Percentiles rank a stretch among this genome's conserved stretches.
Evolutionary conservation across 2,329 filamentous ascomycete genomes (phyloP).

Genomic region (Neonectria coccinea): DNA sequence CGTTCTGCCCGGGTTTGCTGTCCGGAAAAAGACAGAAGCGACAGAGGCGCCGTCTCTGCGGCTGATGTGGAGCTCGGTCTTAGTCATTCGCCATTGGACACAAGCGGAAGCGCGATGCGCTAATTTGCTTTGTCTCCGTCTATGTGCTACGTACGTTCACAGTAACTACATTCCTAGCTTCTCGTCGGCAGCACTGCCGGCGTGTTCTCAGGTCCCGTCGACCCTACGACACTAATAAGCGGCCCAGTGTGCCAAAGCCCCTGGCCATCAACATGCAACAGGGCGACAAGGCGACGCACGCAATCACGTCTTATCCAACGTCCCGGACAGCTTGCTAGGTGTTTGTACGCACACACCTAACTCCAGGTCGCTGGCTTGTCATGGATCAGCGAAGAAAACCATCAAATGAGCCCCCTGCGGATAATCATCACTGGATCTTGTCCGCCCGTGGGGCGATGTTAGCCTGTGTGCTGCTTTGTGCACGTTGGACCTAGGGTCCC

Average conservation of each 20-base stretch:
- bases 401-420: constrained; percentile 15
- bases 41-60: constrained; percentile 31
- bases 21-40: constrained; percentile 21
- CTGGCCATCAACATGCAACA: constrained; percentile 10
- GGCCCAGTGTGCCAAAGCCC: constrained; percentile 7
- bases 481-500: constrained; percentile 19
- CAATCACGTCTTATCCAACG: constrained; percentile 24
- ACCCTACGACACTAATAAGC: constrained; percentile 13
- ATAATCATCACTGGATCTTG: constrained; percentile 18
- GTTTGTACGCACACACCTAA: constrained; percentile 10
- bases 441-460: constrained; percentile 10
- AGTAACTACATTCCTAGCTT: neutral
- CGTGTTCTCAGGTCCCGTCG: neutral
- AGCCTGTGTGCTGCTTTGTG: constrained; percentile 4
- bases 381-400: constrained; percentile 3
- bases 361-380: neutral
- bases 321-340: neutral
- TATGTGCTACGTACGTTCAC: neutral
- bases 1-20: constrained; percentile 3
- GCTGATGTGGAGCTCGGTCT: constrained; percentile 32
- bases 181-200: constrained; percentile 4
- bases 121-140: constrained; percentile 16
- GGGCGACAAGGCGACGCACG: constrained; percentile 12
- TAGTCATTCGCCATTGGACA: constrained; percentile 28
- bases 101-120: constrained; percentile 36